Conservation (phyloP, 2,329 filamentous ascomycete genomes). For the Talaromyces sp. region DNA sequence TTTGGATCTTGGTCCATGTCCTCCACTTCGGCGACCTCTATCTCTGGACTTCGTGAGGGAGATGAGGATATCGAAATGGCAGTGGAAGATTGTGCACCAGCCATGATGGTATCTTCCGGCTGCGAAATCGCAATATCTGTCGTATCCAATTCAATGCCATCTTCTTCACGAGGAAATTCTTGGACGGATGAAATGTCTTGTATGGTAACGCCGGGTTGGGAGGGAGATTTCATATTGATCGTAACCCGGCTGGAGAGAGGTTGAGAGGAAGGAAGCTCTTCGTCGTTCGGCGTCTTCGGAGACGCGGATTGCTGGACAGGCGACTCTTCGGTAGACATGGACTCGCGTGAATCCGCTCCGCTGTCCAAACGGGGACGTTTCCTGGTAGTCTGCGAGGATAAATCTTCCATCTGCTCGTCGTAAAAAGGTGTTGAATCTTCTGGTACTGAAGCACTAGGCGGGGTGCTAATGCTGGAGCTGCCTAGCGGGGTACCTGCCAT, state of each 20-base stretch:
- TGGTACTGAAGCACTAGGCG: conserved; percentile 33
- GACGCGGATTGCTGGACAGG: conserved; percentile 29
- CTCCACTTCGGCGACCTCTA: conserved; percentile 49
- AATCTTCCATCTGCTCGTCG: conserved; percentile 41
- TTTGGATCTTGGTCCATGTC: conserved; percentile 48
- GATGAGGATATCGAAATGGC: conserved; percentile 44
- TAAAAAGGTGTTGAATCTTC: conserved; percentile 28
- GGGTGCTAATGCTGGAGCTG: conserved; percentile 43
- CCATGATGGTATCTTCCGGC: conserved; percentile 19
- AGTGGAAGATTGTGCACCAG: conserved; percentile 24
- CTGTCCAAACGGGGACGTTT: conserved; percentile 49
- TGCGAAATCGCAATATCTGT: conserved; percentile 17
- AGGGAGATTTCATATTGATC: conserved; percentile 45
- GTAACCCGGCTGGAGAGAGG: conserved; percentile 45
- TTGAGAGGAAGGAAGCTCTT: conserved; percentile 28
- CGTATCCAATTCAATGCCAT: conserved; percentile 17
- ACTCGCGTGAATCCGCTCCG: conserved; percentile 36
- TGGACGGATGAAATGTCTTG: neutral
- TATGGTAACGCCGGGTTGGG: conserved; percentile 6
- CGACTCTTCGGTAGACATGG: conserved; percentile 28
- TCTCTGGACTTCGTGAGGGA: conserved; percentile 44
- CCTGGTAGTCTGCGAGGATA: conserved; percentile 36
- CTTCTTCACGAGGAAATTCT: conserved; percentile 18
- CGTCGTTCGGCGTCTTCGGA: conserved; percentile 20
- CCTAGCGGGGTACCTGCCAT: conserved; percentile 47